Evolutionary conservation across 345 rosid species (phyloP), one percentile per base, ranked within the genome.

Genomic region (Hibiscus mutabilis): DNA sequence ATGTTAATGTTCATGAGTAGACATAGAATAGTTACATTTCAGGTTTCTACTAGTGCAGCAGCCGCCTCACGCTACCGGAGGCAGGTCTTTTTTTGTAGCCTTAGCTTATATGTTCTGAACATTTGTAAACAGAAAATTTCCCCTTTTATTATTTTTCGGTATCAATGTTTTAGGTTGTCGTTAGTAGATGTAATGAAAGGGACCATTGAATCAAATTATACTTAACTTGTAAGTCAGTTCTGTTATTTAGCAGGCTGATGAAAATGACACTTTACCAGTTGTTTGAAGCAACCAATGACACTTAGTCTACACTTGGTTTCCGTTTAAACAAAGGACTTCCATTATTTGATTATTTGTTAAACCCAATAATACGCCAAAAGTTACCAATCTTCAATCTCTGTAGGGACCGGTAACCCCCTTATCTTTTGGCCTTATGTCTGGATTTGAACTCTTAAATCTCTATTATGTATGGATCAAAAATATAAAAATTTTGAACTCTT

Each of bases 101-200:
- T 47, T 80, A 75, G 79, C 62, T 73, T 61, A 70, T 22, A 76
- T 82, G 70, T 78, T 66, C 75, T 79, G 74, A 75, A 78, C 82
- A 71, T 59, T 59, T 72, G 74, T 76, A 73, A 75, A 25, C 51
- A 57, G 0, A 3, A 40, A 7, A 0, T 10, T 22, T 58, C 13
- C 9, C 14, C 8, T n/a, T 21, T 19, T 35, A 11, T 51, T n/a
- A n/a, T 46, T 46, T 14, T 44, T 5, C 1, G 12, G 33, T 29
- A 29, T 35, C 40, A 9, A 35, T 35, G 8, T 35, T 37, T 37
- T 37, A 7, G 42, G 7, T 37, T 2, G 9, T 37, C 10, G 42
- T 37, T 37, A 46, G 5, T 46, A 12, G 13, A 0, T 46, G 14
- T 11, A 46, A 3, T 46, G 49, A 11, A 44, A 3, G 49, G 16